These are phyloP conservation scores for Pulveroboletus sp. DNA, from an alignment of 768 basidiomycete genomes.

Conservation along the genomic window DNA sequence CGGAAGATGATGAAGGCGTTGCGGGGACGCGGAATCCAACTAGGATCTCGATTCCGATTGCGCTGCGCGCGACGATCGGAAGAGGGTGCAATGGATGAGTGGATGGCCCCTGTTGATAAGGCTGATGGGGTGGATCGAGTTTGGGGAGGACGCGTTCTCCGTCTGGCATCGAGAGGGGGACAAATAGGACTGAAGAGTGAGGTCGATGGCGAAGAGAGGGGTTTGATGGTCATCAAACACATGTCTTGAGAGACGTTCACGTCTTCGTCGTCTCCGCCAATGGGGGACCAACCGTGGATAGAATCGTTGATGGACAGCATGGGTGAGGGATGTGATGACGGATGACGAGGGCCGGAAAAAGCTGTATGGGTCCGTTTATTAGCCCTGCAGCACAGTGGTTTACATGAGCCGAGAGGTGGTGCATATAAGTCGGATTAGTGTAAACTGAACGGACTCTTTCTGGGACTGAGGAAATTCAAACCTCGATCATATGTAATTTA, in stretches of 20 bases:
- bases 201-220: constrained; percentile 1
- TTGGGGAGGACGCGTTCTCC: neutral
- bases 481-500: constrained; percentile 12
- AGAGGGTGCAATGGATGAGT: constrained; percentile 29
- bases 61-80: constrained; percentile 38
- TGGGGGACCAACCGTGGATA: constrained; percentile 30
- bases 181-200: constrained; percentile 8
- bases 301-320: constrained; percentile 13
- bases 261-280: constrained; percentile 27
- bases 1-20: constrained; percentile 76
- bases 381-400: neutral
- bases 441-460: constrained; percentile 5
- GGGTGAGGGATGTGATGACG: neutral
- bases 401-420: neutral
- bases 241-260: constrained; percentile 21
- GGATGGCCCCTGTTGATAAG: neutral
- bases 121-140: neutral
- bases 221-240: constrained; percentile 4
- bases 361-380: constrained; percentile 3
- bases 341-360: neutral
- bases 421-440: neutral
- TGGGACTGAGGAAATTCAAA: constrained; percentile 10
- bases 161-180: constrained; percentile 14
- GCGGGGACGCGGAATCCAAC: constrained; percentile 64
- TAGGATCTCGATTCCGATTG: constrained; percentile 46